Conservation (phyloP, 202 grass and related monocot genomes). For the Carex arenaria region DNA sequence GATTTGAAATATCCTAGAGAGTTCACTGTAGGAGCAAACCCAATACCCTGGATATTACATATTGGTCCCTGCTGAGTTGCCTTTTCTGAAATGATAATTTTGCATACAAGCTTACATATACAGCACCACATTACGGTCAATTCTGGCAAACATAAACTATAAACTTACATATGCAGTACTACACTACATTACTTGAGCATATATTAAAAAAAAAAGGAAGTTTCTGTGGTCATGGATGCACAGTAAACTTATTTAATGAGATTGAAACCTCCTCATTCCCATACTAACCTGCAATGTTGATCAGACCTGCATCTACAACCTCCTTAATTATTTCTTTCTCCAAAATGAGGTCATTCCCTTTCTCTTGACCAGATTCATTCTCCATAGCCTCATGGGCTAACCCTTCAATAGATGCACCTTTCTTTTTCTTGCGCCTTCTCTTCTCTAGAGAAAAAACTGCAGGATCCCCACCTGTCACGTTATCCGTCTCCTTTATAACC, state of each 20-base stretch:
- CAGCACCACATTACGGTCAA: background rate
- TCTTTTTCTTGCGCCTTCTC: constrained; percentile 17
- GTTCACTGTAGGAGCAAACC: background rate
- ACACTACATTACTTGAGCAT: background rate
- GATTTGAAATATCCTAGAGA: background rate
- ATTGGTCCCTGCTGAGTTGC: background rate
- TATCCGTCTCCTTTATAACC: background rate
- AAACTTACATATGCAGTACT: background rate
- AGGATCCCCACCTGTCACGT: background rate
- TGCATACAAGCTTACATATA: background rate
- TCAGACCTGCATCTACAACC: background rate
- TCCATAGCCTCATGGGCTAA: background rate
- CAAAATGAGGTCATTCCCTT: background rate
- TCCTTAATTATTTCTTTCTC: constrained; percentile 7
- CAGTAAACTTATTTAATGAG: background rate
- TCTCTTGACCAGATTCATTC: background rate
- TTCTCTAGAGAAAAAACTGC: constrained; percentile 16
- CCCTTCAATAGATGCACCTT: constrained; percentile 2
- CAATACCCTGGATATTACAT: background rate
- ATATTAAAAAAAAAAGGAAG: background rate
- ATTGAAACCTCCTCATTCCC: background rate
- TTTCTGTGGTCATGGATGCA: background rate
- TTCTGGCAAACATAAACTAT: constrained; percentile 1
- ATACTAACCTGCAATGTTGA: background rate
- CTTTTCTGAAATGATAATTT: background rate